Base-by-base conservation (phyloP, 2,329 filamentous ascomycete species). In the Fusarium circinatum region DNA sequence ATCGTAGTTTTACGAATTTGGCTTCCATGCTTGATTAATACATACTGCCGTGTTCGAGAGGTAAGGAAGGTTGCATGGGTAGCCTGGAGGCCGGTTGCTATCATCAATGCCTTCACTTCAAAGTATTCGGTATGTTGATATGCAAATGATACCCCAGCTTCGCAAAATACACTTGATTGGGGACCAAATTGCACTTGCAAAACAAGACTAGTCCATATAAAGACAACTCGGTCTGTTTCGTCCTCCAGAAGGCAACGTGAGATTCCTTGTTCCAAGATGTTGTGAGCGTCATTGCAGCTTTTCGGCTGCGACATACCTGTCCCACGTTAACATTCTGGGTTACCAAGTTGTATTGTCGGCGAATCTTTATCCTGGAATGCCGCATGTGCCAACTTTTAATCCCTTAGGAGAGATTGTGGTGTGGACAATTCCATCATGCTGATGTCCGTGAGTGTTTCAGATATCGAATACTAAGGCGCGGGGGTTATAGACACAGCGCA, bases 111-210 rank as follows among this genome's bases (percentile, higher is more conserved):
- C 36, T 65, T 68, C 65, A 51, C 63, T 71, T 69, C 58, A 65
- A 62, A 45, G 44, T 36, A 47, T 41, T 51, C 32, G 47, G 51
- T 59, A 55, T 71, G 32, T 55, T 64, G 57, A 57, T 28, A 47
- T 61, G 42, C 49, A 26, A 34, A 69, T 51, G 41, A 62, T 62
- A 62, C 56, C 57, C 55, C 60, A 70, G 51, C 49, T 65, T 78
- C 76, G 76, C 76, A 78, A 78, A 72, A 67, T 26, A 56, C 55
- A 56, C 76, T 78, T 62, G 57, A 77, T 77, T 39, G 42, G 73
- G 59, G 65, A 49, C 55, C 44, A 44, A 73, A 76, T 75, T 59
- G 75, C 68, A 77, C 76, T 74, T 76, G 76, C 76, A 72, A 75
- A 63, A 78, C 69, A 49, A 68, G 56, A 45, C 73, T 72, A 75